Evolutionary conservation across 164 flowering plant species (phyloP).

Genomic region (Liquidambar formosana): DNA sequence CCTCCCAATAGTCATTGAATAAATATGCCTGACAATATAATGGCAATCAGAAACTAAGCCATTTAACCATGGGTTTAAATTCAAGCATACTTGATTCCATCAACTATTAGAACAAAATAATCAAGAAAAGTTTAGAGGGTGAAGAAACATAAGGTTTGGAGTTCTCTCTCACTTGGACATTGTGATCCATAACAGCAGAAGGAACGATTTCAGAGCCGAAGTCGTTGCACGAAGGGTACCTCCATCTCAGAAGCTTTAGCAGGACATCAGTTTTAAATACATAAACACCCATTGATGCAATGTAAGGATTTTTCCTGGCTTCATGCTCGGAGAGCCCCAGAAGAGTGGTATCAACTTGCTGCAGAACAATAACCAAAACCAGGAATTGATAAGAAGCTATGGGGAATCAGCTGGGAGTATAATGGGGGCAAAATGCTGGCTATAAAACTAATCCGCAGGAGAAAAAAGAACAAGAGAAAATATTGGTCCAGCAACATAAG

Average conservation of each 20-base stretch:
- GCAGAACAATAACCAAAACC: slow-evolving; percentile 23
- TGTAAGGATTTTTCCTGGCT: slow-evolving; percentile 60
- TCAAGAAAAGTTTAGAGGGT: neutral
- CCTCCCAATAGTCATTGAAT: slow-evolving; percentile 97
- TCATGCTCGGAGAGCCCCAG: slow-evolving; percentile 66
- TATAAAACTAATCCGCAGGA: too few species aligned
- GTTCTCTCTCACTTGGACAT: slow-evolving; percentile 57
- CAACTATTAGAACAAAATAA: neutral
- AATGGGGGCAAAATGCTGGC: neutral
- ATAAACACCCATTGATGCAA: slow-evolving; percentile 96
- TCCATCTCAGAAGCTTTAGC: slow-evolving; percentile 56
- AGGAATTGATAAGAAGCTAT: slow-evolving; percentile 6
- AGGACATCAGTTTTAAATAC: slow-evolving; percentile 76
- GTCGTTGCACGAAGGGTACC: slow-evolving; percentile 74
- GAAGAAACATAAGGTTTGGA: neutral
- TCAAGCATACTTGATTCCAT: neutral
- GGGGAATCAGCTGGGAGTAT: neutral
- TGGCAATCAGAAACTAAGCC: neutral
- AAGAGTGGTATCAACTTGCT: slow-evolving; percentile 79
- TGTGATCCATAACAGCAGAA: slow-evolving; percentile 58
- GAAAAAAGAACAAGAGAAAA: neutral
- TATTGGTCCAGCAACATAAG: neutral
- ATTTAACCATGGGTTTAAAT: slow-evolving; percentile 1
- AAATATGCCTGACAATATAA: slow-evolving; percentile 68
- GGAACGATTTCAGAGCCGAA: slow-evolving; percentile 93